A percentile compares a stretch with the other conserved stretches of the same genome.
phyloP scores from a whole-genome alignment of 1,284 basidiomycete genomes.

The Microbotryum scabiosae region DNA sequence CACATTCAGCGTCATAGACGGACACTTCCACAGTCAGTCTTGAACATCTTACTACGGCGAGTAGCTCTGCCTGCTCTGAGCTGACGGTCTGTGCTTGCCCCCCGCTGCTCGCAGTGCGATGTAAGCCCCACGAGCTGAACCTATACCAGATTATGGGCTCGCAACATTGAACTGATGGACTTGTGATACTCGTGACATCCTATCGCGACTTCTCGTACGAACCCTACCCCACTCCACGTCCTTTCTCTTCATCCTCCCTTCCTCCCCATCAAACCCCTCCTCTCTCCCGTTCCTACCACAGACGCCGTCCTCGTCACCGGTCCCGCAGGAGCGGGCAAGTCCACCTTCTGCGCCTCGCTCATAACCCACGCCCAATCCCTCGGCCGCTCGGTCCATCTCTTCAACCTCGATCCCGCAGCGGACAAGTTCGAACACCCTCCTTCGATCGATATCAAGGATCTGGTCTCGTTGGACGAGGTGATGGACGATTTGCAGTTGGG shows the following conservation, averaged over 20 bases:
- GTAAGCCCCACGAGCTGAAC: too few species aligned
- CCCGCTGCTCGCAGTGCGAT: too few species aligned
- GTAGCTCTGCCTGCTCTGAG: too few species aligned
- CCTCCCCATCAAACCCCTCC: not conserved
- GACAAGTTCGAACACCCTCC: slow-evolving; percentile 87
- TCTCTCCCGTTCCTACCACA: not conserved
- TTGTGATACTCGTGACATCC: too few species aligned
- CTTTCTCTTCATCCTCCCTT: too few species aligned
- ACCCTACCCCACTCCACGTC: not conserved
- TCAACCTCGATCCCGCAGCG: slow-evolving; percentile 96
- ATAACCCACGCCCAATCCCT: slow-evolving; percentile 82
- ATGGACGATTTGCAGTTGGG: slow-evolving; percentile 94
- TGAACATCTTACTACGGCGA: too few species aligned
- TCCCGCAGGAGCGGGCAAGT: slow-evolving; percentile 96
- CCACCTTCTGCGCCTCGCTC: slow-evolving; percentile 82
- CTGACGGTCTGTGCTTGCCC: too few species aligned
- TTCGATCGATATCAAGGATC: slow-evolving; percentile 85
- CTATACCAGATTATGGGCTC: too few species aligned
- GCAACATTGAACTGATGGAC: too few species aligned
- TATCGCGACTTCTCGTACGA: too few species aligned
- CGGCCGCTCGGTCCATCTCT: slow-evolving; percentile 78
- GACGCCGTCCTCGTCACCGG: slow-evolving; percentile 49
- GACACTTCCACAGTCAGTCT: too few species aligned
- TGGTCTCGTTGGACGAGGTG: slow-evolving; percentile 88
- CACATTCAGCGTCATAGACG: too few species aligned